Evolutionary conservation across 2,329 filamentous ascomycete genomes (phyloP).

Genomic region (Penicillium sp.): DNA sequence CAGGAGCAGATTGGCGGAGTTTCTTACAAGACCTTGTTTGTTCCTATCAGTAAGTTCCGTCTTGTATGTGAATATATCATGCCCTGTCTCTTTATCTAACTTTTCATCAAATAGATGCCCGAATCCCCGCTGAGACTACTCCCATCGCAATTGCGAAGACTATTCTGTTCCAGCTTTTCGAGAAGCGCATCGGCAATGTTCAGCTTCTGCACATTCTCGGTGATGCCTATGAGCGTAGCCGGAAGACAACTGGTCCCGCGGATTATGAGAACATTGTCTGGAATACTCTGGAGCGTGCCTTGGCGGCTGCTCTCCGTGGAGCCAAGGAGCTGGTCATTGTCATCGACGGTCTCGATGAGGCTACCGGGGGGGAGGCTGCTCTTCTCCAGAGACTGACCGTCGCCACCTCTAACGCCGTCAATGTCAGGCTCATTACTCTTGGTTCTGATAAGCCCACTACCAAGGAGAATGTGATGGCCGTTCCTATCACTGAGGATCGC

Average conservation of each 20-base stretch:
- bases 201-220: constrained; percentile 45
- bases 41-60: constrained; percentile 43
- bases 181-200: constrained; percentile 48
- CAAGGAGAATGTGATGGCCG: constrained; percentile 19
- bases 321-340: constrained; percentile 47
- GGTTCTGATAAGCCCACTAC: constrained; percentile 33
- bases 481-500: constrained; percentile 41
- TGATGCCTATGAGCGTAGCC: constrained; percentile 39
- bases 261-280: constrained; percentile 47
- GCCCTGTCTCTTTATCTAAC: neutral
- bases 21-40: constrained; percentile 43
- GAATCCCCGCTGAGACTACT: constrained; percentile 41
- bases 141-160: constrained; percentile 43
- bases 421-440: constrained; percentile 41
- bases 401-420: constrained; percentile 30
- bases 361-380: constrained; percentile 36
- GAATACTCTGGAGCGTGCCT: constrained; percentile 40
- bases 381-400: constrained; percentile 38
- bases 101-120: constrained; percentile 31
- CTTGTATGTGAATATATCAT: neutral
- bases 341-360: constrained; percentile 49
- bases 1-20: constrained; percentile 47
- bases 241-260: constrained; percentile 29
- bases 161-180: constrained; percentile 47
- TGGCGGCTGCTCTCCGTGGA: constrained; percentile 37